A percentile compares a stretch with the other conserved stretches of the same genome.
Evolutionary conservation across 768 basidiomycete genomes (phyloP).

Genomic region (Panus rudis): DNA sequence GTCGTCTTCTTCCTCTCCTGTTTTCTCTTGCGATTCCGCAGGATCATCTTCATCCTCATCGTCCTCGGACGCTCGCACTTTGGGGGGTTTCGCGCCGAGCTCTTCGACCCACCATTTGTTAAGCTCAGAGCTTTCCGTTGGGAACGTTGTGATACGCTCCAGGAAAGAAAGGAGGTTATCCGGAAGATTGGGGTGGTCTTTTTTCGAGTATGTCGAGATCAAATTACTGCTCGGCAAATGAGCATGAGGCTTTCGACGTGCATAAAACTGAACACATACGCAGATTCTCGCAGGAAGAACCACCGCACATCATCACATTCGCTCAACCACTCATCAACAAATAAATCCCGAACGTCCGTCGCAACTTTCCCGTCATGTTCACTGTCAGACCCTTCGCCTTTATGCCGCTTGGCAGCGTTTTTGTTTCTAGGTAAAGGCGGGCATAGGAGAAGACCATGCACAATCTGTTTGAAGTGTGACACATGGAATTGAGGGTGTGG

Average conservation of each 20-base stretch:
- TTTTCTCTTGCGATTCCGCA: constrained; percentile 26
- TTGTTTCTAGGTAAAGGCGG: constrained; percentile 36
- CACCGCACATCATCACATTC: constrained; percentile 80
- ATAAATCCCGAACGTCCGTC: constrained; percentile 53
- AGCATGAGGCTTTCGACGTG: neutral
- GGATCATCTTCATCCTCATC: constrained; percentile 31
- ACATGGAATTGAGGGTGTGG: constrained; percentile 60
- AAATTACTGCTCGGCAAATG: constrained; percentile 18
- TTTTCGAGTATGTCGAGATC: constrained; percentile 24
- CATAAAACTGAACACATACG: constrained; percentile 37
- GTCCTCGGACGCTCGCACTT: constrained; percentile 23
- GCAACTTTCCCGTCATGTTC: constrained; percentile 36
- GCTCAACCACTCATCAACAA: constrained; percentile 68
- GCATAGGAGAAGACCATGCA: constrained; percentile 52
- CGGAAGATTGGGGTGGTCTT: constrained; percentile 23
- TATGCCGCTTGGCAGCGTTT: constrained; percentile 11
- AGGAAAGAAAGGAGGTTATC: constrained; percentile 27
- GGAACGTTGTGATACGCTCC: constrained; percentile 60
- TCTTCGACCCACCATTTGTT: constrained; percentile 78
- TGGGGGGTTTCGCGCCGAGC: constrained; percentile 47
- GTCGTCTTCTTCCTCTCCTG: constrained; percentile 40
- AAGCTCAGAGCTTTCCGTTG: constrained; percentile 59
- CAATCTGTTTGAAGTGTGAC: constrained; percentile 59
- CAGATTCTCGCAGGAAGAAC: constrained; percentile 80
- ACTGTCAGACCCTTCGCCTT: constrained; percentile 1